A percentile compares a stretch with the other conserved stretches of the same genome.
phyloP scores from a whole-genome alignment of 2,329 filamentous ascomycete species.

The Blumeria hordei region DNA sequence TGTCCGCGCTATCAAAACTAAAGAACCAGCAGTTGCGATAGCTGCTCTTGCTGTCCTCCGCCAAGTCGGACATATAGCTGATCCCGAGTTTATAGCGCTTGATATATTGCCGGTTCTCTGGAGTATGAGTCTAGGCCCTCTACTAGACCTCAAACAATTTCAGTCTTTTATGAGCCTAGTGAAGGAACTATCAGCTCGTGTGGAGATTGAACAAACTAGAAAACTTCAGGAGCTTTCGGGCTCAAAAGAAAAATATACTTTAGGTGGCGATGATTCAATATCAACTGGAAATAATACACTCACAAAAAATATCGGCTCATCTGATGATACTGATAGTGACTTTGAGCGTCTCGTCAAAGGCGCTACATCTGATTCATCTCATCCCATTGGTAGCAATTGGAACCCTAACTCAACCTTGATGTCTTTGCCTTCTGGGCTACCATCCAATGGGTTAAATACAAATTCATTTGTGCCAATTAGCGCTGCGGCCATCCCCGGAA shows the following conservation, averaged over 20 bases:
- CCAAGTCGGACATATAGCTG: slow-evolving; percentile 59
- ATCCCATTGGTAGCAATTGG: slow-evolving; percentile 26
- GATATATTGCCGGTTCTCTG: slow-evolving; percentile 78
- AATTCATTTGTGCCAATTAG: too few species aligned
- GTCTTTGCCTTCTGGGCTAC: slow-evolving; percentile 11
- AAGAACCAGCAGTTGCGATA: slow-evolving; percentile 94
- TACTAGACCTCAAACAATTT: slow-evolving; percentile 74
- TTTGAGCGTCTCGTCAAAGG: slow-evolving; percentile 84
- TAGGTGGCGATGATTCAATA: slow-evolving; percentile 40
- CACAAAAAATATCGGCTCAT: slow-evolving; percentile 24
- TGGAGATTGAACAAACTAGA: slow-evolving; percentile 71
- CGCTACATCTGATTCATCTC: slow-evolving; percentile 18
- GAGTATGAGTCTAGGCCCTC: slow-evolving; percentile 72
- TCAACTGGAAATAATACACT: slow-evolving; percentile 39
- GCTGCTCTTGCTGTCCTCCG: slow-evolving; percentile 65
- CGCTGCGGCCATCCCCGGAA: too few species aligned
- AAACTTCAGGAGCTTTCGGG: slow-evolving; percentile 70
- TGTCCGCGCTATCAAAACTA: slow-evolving; percentile 83
- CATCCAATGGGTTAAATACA: too few species aligned
- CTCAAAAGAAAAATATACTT: slow-evolving; percentile 23
- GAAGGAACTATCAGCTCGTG: slow-evolving; percentile 49
- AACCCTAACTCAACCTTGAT: slow-evolving; percentile 19
- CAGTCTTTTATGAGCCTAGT: slow-evolving; percentile 77
- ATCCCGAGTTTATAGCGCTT: slow-evolving; percentile 76
- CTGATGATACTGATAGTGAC: slow-evolving; percentile 48